phyloP scores from a whole-genome alignment of 2,329 filamentous ascomycete species.

The Penicillium corylophilum region DNA sequence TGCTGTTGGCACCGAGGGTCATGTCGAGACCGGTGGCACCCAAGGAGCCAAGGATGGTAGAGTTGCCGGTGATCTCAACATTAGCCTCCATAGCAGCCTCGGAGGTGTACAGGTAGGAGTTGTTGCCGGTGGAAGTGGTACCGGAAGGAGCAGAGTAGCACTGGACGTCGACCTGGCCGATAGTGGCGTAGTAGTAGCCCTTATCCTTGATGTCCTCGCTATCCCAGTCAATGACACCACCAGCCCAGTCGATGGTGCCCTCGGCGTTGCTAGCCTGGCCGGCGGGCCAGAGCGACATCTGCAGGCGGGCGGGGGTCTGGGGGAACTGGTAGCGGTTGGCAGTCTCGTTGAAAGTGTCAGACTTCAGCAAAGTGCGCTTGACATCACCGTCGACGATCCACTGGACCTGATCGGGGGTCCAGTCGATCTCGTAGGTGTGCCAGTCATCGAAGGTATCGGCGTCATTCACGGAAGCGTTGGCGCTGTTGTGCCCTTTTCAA shows the following conservation, averaged over 20 bases:
- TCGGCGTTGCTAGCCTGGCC: conserved; percentile 74
- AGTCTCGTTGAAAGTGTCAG: conserved; percentile 82
- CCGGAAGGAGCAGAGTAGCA: conserved; percentile 84
- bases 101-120: conserved; percentile 74
- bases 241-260: conserved; percentile 89
- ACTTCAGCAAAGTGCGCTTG: conserved; percentile 70
- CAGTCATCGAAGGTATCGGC: conserved; percentile 71
- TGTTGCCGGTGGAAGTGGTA: conserved; percentile 57
- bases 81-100: conserved; percentile 69
- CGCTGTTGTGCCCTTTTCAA: conserved; percentile 44
- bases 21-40: conserved; percentile 78
- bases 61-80: conserved; percentile 70
- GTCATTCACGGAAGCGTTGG: conserved; percentile 60
- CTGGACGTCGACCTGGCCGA: conserved; percentile 74
- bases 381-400: conserved; percentile 84
- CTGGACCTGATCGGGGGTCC: conserved; percentile 80
- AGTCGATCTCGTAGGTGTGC: conserved; percentile 91
- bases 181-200: conserved; percentile 84
- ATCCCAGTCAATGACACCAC: conserved; percentile 86
- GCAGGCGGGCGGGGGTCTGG: conserved; percentile 85
- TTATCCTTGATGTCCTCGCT: conserved; percentile 73
- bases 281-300: conserved; percentile 95
- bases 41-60: conserved; percentile 75
- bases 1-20: conserved; percentile 32
- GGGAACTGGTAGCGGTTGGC: conserved; percentile 81